These are phyloP conservation scores for Shiraia sp. DNA, from an alignment of 2,329 filamentous ascomycete genomes.

Conservation along the genomic window DNA sequence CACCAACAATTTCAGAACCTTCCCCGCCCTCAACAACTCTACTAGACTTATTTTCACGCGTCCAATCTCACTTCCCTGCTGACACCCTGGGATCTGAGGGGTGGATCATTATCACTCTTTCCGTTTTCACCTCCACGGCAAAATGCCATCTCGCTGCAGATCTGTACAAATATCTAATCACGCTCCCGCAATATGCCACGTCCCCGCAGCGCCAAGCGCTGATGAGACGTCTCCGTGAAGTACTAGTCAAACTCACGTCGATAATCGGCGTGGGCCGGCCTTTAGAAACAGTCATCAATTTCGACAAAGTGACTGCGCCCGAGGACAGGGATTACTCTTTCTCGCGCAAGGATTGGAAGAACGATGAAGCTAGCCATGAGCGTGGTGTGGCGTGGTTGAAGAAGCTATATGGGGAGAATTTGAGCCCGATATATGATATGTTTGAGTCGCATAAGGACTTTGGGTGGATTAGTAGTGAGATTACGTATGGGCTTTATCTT, in stretches of 20 bases:
- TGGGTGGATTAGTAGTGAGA: conserved; percentile 57
- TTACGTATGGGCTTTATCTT: conserved; percentile 63
- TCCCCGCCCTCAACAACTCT: no score
- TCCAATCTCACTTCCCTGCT: conserved; percentile 1
- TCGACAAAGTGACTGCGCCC: conserved; percentile 54
- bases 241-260: conserved; percentile 60
- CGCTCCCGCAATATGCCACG: conserved; percentile 51
- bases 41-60: neutral
- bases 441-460: conserved; percentile 54
- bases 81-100: neutral
- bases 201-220: conserved; percentile 52
- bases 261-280: conserved; percentile 67
- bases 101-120: neutral
- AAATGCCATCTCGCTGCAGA: neutral
- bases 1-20: neutral
- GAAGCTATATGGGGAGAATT: conserved; percentile 60
- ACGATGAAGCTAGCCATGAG: conserved; percentile 58
- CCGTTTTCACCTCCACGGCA: neutral
- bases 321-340: conserved; percentile 62
- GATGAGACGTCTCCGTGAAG: conserved; percentile 59
- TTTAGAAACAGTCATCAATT: conserved; percentile 63
- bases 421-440: conserved; percentile 41
- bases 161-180: conserved; percentile 61
- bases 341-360: conserved; percentile 62
- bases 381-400: conserved; percentile 61